Evolutionary conservation across 208 protist genomes (phyloP).

Genomic region (Novymonas esmeraldas): DNA sequence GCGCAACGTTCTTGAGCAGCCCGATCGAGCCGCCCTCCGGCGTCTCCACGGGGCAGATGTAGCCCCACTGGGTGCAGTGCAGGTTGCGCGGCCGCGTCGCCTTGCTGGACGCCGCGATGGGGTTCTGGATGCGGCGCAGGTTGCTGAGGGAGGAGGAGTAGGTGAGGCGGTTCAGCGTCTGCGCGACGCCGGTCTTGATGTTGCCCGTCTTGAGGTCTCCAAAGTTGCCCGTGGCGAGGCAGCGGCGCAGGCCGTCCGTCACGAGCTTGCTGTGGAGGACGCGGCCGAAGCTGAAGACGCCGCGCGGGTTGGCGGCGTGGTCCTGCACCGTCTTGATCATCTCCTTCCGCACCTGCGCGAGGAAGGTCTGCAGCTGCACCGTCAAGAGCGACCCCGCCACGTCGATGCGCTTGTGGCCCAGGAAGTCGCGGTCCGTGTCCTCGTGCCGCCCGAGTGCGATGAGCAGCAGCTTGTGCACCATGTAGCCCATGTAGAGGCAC

Average conservation of each 20-base stretch:
- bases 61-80: slow-evolving; percentile 99
- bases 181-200: slow-evolving; percentile 95
- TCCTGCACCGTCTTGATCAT: slow-evolving; percentile 94
- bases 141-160: slow-evolving; percentile 98
- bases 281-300: slow-evolving; percentile 55
- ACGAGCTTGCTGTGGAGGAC: slow-evolving; percentile 97
- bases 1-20: slow-evolving; percentile 99
- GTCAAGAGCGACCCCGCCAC: slow-evolving; percentile 97
- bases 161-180: slow-evolving; percentile 98
- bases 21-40: slow-evolving; percentile 99
- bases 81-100: slow-evolving; percentile 97
- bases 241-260: slow-evolving; percentile 96
- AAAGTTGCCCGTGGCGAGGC: slow-evolving; percentile 99
- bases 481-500: slow-evolving; percentile 97
- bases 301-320: slow-evolving; percentile 50
- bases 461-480: slow-evolving; percentile 97
- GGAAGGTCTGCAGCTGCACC: slow-evolving; percentile 93
- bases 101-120: slow-evolving; percentile 98
- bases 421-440: slow-evolving; percentile 99
- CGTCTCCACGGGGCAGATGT: slow-evolving; percentile 99
- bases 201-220: slow-evolving; percentile 97
- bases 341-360: slow-evolving; percentile 98
- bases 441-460: slow-evolving; percentile 85
- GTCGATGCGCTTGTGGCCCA: slow-evolving; percentile 99
- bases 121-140: slow-evolving; percentile 98